These are phyloP conservation scores for Penicillium malachiteum DNA, from an alignment of 495 filamentous ascomycete genomes.

Conservation along the genomic window DNA sequence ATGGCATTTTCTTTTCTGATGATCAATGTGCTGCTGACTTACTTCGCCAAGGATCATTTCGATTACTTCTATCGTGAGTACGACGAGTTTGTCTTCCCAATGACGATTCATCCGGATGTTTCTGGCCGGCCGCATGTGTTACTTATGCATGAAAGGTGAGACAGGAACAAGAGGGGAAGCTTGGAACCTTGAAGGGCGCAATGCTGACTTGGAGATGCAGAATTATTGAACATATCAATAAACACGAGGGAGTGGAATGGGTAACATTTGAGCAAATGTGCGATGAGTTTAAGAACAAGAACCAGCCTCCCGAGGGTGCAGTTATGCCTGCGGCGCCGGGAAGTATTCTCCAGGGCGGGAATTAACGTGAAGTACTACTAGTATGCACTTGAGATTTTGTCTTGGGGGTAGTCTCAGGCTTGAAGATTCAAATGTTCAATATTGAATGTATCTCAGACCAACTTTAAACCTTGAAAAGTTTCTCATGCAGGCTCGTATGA, in stretches of 20 bases:
- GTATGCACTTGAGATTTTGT: neutral
- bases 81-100: slow-evolving; percentile 68
- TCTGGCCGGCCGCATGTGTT: slow-evolving; percentile 65
- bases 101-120: slow-evolving; percentile 70
- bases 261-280: slow-evolving; percentile 69
- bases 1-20: no score
- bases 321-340: slow-evolving; percentile 57
- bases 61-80: slow-evolving; percentile 71
- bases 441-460: no score
- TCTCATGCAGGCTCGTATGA: neutral
- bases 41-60: slow-evolving; percentile 53
- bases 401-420: neutral
- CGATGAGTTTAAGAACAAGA: slow-evolving; percentile 69
- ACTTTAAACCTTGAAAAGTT: no score
- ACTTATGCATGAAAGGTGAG: slow-evolving; percentile 60
- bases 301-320: slow-evolving; percentile 62
- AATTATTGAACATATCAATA: slow-evolving; percentile 13
- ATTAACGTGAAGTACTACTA: neutral
- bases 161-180: neutral
- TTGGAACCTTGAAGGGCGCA: neutral
- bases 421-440: no score
- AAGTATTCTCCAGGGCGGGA: neutral
- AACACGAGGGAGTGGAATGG: slow-evolving; percentile 60
- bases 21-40: neutral
- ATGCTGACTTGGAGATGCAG: slow-evolving; percentile 18